phyloP scores from a whole-genome alignment of 495 filamentous ascomycete species.

The Penicillium atrosanguineum region DNA sequence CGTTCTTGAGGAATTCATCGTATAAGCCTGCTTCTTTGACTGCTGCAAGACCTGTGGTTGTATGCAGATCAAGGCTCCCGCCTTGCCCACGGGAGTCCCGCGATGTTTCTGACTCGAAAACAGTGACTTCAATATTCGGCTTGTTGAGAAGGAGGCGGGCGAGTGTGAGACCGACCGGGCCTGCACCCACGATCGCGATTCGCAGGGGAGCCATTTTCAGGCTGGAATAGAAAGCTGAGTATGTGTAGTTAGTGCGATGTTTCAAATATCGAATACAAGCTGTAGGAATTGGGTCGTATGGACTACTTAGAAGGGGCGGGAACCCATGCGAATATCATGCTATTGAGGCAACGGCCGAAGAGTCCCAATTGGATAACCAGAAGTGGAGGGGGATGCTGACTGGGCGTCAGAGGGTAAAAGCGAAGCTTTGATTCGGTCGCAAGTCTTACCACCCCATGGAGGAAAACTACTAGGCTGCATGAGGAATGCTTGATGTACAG shows the following conservation, averaged over 20 bases:
- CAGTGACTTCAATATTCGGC: constrained; percentile 26
- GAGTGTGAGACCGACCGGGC: constrained; percentile 51
- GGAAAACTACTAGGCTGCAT: background rate
- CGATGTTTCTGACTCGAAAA: constrained; percentile 51
- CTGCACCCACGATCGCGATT: constrained; percentile 47
- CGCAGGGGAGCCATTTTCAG: constrained; percentile 3
- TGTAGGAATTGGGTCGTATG: too few species aligned
- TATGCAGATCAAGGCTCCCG: constrained; percentile 57
- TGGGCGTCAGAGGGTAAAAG: background rate
- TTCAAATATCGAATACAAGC: too few species aligned
- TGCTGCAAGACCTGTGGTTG: constrained; percentile 46
- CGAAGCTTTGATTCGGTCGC: background rate
- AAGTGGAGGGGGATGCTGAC: too few species aligned
- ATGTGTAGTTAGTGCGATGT: background rate
- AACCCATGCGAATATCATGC: too few species aligned
- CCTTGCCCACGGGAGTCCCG: constrained; percentile 37
- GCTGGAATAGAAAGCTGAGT: background rate
- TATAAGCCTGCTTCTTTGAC: constrained; percentile 49
- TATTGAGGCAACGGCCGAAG: too few species aligned
- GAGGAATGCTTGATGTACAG: constrained; percentile 1
- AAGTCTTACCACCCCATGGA: background rate
- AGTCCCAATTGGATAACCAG: too few species aligned
- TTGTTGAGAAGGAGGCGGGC: constrained; percentile 50
- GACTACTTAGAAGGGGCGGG: too few species aligned
- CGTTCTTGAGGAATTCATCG: constrained; percentile 44